Conservation (phyloP, 129 eudicot species). For the Smallanthus sonchifolius region DNA sequence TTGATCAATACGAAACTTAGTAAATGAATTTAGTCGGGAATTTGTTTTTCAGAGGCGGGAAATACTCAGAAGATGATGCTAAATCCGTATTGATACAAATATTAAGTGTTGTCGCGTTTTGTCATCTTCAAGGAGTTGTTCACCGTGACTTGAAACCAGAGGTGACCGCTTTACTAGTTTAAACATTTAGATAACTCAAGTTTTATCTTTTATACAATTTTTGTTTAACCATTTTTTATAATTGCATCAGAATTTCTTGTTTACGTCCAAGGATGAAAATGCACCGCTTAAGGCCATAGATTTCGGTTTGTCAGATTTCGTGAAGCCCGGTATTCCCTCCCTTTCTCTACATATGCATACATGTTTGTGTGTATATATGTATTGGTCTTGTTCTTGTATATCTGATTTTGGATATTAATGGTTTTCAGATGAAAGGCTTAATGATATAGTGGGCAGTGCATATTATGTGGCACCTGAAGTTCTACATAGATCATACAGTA, state of each 20-base stretch:
- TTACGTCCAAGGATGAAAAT: constrained; percentile 79
- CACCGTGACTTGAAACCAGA: constrained; percentile 97
- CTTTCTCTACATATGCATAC: neutral
- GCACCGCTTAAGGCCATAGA: constrained; percentile 85
- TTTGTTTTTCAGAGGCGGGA: constrained; percentile 72
- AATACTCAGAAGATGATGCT: constrained; percentile 91
- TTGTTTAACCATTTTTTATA: neutral
- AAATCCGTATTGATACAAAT: constrained; percentile 75
- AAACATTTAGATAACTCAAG: neutral
- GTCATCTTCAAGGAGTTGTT: constrained; percentile 99
- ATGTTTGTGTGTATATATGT: neutral
- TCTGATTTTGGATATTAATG: constrained; percentile 6
- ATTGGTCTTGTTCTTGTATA: neutral
- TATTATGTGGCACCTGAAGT: constrained; percentile 99
- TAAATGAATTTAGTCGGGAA: neutral
- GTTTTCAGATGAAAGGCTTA: constrained; percentile 83
- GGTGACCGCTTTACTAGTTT: constrained; percentile 35
- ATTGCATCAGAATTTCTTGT: constrained; percentile 78
- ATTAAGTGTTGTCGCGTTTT: constrained; percentile 78
- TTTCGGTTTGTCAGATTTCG: constrained; percentile 93
- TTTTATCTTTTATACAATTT: neutral
- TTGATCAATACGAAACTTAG: neutral
- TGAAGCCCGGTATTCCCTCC: constrained; percentile 65
- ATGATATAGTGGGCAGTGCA: constrained; percentile 96
- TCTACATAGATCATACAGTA: constrained; percentile 82